Base-by-base conservation (phyloP, 2,329 filamentous ascomycete species). In the Cryphonectria japonica region DNA sequence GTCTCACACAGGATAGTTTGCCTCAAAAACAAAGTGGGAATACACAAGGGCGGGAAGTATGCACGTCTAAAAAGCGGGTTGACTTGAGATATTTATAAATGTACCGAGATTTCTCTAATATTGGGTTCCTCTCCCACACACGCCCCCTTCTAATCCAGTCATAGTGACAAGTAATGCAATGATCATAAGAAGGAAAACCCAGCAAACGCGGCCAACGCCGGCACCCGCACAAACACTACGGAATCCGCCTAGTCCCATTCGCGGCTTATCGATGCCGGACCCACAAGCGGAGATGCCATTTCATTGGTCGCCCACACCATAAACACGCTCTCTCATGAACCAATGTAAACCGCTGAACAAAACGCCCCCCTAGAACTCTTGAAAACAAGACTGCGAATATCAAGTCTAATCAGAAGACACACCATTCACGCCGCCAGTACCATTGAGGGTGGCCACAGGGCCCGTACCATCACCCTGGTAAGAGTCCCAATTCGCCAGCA, bases 401-500 rank as follows among this genome's bases (percentile, higher is more conserved):
- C 22, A 4, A 11, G 13, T 19, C 32, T 67, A 72, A 4, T 72
- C 71, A 8, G 69, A 66, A 22, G 71, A 59, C 32, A 67, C 65
- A 29, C 72, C 72, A 46, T 73, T 73, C 5, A 68, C 67, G 26
- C 19, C 52, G 43, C 39, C 39, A 22, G 39, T 52, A 57, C 71
- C 71, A 29, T 71, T 69, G 16, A 73, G 8, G 34, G 65, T 70
- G 4, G 64, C 57, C 5, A 57, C 62, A 7, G 76, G 77, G 50
- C 63, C 78, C 41, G 73, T 78, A 59, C 78, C 76, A 46, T 88
- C 85, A 65, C 88, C 85, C 76, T 88, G 85, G 79, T 92, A 93
- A 81, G 89, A 91, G 66, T 93, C 92, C 92, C 92, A 94, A 85
- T 98, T 97, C 75, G 94, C 93, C 80, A 98, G 81, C 73, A 95